Conservation (phyloP, 1,284 basidiomycete species). For the Xanthoconium separans region DNA sequence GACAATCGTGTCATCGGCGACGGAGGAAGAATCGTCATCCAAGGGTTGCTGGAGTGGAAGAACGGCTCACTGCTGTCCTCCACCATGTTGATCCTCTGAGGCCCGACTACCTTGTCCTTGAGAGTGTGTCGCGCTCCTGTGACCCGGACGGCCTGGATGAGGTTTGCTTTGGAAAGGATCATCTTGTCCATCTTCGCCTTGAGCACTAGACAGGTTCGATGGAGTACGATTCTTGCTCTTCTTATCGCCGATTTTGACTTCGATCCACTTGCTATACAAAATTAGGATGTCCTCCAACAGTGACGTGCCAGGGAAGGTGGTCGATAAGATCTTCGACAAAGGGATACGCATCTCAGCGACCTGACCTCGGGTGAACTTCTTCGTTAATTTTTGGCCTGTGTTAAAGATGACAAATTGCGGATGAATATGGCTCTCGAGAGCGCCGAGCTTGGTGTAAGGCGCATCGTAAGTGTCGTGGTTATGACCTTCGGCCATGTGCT, state of each 20-base stretch:
- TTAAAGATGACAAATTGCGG: constrained; percentile 6
- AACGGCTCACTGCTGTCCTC: too few species aligned
- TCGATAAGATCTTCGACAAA: too few species aligned
- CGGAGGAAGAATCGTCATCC: not conserved
- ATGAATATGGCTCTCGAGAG: not conserved
- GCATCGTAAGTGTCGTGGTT: not conserved
- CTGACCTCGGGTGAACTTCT: too few species aligned
- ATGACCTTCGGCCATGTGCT: not conserved
- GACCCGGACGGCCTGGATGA: not conserved
- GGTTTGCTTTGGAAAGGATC: not conserved
- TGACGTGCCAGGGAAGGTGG: too few species aligned
- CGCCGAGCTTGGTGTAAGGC: not conserved
- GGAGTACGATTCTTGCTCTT: too few species aligned
- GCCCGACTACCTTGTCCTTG: not conserved
- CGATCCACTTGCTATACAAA: too few species aligned
- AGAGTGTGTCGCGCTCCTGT: not conserved
- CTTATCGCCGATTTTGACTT: too few species aligned
- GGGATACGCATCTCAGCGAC: too few species aligned
- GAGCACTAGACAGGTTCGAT: not conserved
- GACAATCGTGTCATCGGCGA: not conserved
- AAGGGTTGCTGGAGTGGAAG: too few species aligned
- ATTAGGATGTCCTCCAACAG: too few species aligned
- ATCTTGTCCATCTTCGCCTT: not conserved
- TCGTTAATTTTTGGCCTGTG: not conserved
- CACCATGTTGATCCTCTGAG: too few species aligned